Base-by-base conservation (phyloP, 2,329 filamentous ascomycete genomes). In the Fusarium tjaetaba region DNA sequence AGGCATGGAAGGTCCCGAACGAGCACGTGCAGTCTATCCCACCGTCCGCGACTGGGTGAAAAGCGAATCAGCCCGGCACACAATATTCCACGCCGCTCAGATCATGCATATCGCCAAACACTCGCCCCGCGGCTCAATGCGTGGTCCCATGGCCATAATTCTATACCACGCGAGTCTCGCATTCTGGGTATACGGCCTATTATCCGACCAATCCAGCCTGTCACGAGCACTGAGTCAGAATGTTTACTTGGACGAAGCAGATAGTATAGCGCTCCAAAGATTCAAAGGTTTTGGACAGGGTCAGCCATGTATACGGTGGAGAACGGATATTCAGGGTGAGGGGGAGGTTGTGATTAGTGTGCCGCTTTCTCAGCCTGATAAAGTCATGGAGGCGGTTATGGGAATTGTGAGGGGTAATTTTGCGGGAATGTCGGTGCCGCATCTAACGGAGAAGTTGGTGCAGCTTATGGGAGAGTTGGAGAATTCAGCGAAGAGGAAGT, bases 1-100 rank as follows among this genome's bases (percentile, higher is more conserved):
- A 1, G 84, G 84, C 7, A 84, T 84, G 52, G 81, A 84, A 26
- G 83, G 83, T 9, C 79, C 81, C 16, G 79, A 83, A 28, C 82
- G 82, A 55, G 82, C 83, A 6, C 78, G 80, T 1, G 73, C 77
- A 13, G 79, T 81, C 0, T 81, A 80, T 32, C 76, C 81, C 16
- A 78, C 76, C 3, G 78, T 83, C 1, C 72, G 80, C 1, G 79
- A 81, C 36, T 85, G 83, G 82, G 81, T 80, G 7, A 77, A 79
- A 13, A 80, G 79, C 20, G 76, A 80, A 24, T 77, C 81, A 18
- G 81, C 82, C 1, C 79, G 84, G 4, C 66, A 79, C 9, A 77
- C 79, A 7, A 63, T 80, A 5, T 80, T 71, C 45, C 78, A 80
- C 28, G 79, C 79, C 0, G 78, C 76, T n/a, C 76, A 80, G 30